phyloP scores from a whole-genome alignment of 495 filamentous ascomycete genomes.

The Xanthoparmelia taractica region DNA sequence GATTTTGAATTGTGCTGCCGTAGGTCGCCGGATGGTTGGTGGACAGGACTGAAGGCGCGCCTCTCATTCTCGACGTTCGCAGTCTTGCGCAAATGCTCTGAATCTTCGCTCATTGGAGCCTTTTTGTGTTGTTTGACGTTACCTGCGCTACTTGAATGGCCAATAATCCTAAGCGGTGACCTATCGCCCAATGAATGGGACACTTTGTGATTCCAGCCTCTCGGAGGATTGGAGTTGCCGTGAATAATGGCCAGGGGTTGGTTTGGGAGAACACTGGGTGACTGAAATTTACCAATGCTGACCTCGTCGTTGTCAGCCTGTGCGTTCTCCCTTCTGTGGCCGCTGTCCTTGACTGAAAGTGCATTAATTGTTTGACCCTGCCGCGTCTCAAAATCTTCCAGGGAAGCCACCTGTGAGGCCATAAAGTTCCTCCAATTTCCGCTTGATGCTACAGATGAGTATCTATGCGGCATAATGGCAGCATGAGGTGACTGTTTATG shows the following conservation, averaged over 20 bases:
- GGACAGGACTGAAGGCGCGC: neutral
- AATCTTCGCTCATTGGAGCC: neutral
- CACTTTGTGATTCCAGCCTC: neutral
- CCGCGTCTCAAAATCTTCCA: conserved; percentile 6
- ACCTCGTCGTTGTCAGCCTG: conserved; percentile 19
- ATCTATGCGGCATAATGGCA: neutral
- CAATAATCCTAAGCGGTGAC: neutral
- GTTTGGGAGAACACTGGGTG: neutral
- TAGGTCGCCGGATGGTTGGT: neutral
- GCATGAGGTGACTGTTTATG: neutral
- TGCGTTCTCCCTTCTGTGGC: conserved; percentile 24
- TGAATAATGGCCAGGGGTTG: conserved; percentile 16
- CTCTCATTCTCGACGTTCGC: conserved; percentile 2
- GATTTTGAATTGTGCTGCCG: conserved; percentile 8
- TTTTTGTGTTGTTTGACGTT: conserved; percentile 5
- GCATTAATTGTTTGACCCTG: conserved; percentile 1
- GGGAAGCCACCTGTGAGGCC: conserved; percentile 20
- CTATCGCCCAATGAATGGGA: conserved; percentile 6
- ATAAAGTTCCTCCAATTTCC: conserved; percentile 23
- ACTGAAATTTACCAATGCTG: conserved; percentile 13
- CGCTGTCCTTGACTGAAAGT: conserved; percentile 6
- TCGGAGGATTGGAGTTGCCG: neutral
- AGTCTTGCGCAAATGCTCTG: neutral
- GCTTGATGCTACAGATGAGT: conserved; percentile 17
- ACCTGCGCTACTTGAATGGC: neutral